phyloP scores from a whole-genome alignment of 495 filamentous ascomycete genomes.

The Neurospora sp. region DNA sequence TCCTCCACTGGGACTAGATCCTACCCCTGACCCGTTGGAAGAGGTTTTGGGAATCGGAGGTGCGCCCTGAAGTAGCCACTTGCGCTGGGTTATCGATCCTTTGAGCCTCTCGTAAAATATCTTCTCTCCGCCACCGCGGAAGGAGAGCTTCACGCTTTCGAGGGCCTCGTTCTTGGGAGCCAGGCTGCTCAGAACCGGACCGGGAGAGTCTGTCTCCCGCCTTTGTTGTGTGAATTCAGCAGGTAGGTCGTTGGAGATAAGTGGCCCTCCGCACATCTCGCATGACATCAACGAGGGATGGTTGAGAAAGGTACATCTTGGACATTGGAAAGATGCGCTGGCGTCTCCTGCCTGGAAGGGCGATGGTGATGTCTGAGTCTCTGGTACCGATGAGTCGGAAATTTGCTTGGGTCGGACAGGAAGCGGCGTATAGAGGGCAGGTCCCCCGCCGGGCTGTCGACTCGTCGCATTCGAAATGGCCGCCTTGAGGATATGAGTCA shows the following conservation, averaged over 20 bases:
- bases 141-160: slow-evolving; percentile 84
- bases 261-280: slow-evolving; percentile 80
- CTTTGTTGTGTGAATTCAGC: slow-evolving; percentile 33
- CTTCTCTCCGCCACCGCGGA: slow-evolving; percentile 79
- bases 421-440: slow-evolving; percentile 19
- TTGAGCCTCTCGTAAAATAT: slow-evolving; percentile 85
- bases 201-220: slow-evolving; percentile 59
- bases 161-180: slow-evolving; percentile 43
- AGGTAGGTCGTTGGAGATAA: slow-evolving; percentile 49
- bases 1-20: slow-evolving; percentile 32
- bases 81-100: slow-evolving; percentile 76
- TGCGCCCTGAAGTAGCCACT: slow-evolving; percentile 90
- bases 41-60: slow-evolving; percentile 79
- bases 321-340: slow-evolving; percentile 54
- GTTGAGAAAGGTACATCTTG: slow-evolving; percentile 88
- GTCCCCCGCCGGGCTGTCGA: slow-evolving; percentile 26
- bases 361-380: background rate
- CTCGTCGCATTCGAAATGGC: slow-evolving; percentile 58
- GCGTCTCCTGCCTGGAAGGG: slow-evolving; percentile 11
- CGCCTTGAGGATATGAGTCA: slow-evolving; percentile 74
- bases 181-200: slow-evolving; percentile 45
- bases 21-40: slow-evolving; percentile 25
- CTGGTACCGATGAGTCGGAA: slow-evolving; percentile 5
- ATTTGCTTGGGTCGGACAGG: slow-evolving; percentile 15
- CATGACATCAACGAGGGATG: slow-evolving; percentile 78